Conservation (phyloP, 1,284 basidiomycete species). For the Phaffia rhodozyma region DNA sequence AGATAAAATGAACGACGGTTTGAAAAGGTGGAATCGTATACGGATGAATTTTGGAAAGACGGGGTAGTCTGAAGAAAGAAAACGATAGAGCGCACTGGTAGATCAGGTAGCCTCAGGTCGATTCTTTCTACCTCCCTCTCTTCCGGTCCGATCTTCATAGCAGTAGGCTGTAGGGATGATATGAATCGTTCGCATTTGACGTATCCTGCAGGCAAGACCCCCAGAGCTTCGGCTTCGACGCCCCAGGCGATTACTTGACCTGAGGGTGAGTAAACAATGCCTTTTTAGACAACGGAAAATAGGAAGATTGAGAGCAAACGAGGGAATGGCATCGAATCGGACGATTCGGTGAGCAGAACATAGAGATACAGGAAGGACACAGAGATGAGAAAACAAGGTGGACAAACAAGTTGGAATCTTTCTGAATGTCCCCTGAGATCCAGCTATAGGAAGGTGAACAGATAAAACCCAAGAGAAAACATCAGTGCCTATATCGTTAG, state of each 20-base stretch:
- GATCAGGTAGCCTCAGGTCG: constrained; percentile 59
- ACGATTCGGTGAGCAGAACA: too few species aligned
- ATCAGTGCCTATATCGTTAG: too few species aligned
- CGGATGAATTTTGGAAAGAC: not conserved
- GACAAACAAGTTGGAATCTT: constrained; percentile 63
- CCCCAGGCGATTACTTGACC: constrained; percentile 64
- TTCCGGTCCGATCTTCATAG: constrained; percentile 38
- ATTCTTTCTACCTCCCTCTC: constrained; percentile 41
- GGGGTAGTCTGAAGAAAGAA: not conserved
- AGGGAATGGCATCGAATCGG: too few species aligned
- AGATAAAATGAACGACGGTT: too few species aligned
- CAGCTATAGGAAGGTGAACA: constrained; percentile 50
- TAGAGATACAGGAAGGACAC: too few species aligned
- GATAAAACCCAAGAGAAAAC: too few species aligned
- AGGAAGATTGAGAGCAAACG: too few species aligned
- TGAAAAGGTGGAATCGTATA: too few species aligned
- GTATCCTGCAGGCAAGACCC: constrained; percentile 40
- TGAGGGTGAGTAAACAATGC: constrained; percentile 48
- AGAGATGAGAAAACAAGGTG: too few species aligned
- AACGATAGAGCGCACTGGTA: constrained; percentile 48
- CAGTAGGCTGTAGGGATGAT: constrained; percentile 62
- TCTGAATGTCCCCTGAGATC: constrained; percentile 61
- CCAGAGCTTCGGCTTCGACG: constrained; percentile 62
- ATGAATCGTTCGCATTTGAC: constrained; percentile 66
- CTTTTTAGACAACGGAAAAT: too few species aligned